Percentiles rank a stretch among this genome's conserved stretches.
Evolutionary conservation across 1,284 basidiomycete species (phyloP).

Genomic region (Sanghuangporus weigelae): DNA sequence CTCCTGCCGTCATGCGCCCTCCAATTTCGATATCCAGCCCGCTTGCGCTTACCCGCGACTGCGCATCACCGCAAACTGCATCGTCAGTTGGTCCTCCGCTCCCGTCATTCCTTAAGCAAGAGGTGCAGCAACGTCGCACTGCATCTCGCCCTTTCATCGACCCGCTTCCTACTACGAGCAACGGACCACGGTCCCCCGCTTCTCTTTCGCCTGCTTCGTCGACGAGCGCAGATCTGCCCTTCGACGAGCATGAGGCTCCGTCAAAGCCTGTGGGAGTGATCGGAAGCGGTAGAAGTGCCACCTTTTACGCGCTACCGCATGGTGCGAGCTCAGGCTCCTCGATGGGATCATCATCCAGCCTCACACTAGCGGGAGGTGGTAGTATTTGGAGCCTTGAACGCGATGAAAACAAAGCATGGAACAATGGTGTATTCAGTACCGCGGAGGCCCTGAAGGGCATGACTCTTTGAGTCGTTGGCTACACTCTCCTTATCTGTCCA

Average conservation of each 20-base stretch:
- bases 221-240: slow-evolving; percentile 57
- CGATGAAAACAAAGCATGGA: slow-evolving; percentile 49
- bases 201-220: slow-evolving; percentile 56
- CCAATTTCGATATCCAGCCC: slow-evolving; percentile 23
- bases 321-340: slow-evolving; percentile 22
- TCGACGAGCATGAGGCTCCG: slow-evolving; percentile 36
- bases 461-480: neutral
- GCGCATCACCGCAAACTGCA: slow-evolving; percentile 17
- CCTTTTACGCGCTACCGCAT: slow-evolving; percentile 20
- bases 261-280: slow-evolving; percentile 16
- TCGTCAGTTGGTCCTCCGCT: slow-evolving; percentile 39
- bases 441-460: neutral
- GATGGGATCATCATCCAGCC: slow-evolving; percentile 25
- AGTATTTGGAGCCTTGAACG: slow-evolving; percentile 65
- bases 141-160: neutral
- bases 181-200: slow-evolving; percentile 22
- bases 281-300: slow-evolving; percentile 21
- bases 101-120: slow-evolving; percentile 69
- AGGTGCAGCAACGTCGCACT: slow-evolving; percentile 45
- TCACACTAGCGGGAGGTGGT: slow-evolving; percentile 34
- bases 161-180: neutral
- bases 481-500: neutral
- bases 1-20: slow-evolving; percentile 1
- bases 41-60: slow-evolving; percentile 23
- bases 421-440: neutral